phyloP scores from a whole-genome alignment of 345 rosid genomes.

The Litchi chinensis region DNA sequence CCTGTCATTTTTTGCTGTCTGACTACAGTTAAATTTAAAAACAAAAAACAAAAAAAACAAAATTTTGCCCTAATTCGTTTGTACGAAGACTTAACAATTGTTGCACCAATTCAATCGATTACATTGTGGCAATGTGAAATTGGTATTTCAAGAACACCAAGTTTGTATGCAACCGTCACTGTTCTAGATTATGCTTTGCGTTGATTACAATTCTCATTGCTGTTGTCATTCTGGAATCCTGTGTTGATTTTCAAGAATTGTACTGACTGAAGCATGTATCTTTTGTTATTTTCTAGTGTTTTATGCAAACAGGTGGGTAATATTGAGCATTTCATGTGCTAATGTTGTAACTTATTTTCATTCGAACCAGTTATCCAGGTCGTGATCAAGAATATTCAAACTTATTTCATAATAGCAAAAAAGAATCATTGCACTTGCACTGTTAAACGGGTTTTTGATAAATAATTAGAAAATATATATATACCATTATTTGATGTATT shows the following conservation, averaged over 20 bases:
- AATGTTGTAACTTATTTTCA: too few species aligned
- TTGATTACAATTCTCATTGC: not conserved
- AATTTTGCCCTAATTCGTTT: not conserved
- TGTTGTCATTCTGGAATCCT: not conserved
- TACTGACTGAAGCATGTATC: not conserved
- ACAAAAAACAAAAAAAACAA: not conserved
- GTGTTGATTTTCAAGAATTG: not conserved
- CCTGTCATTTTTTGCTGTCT: constrained; percentile 20
- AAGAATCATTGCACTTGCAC: too few species aligned
- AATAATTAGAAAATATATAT: too few species aligned
- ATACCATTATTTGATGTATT: too few species aligned
- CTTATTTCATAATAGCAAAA: too few species aligned
- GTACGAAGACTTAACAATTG: constrained; percentile 7
- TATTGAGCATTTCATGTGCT: not conserved
- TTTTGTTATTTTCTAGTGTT: not conserved
- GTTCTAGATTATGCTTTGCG: not conserved
- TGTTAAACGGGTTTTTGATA: too few species aligned
- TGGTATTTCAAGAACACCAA: not conserved
- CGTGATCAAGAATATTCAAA: too few species aligned
- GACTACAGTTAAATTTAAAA: constrained; percentile 9
- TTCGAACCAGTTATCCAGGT: too few species aligned
- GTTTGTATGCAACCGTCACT: not conserved
- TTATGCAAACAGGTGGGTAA: not conserved
- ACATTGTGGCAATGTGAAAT: constrained; percentile 7
- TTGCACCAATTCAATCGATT: constrained; percentile 15